Base-by-base conservation (phyloP, 1,284 basidiomycete species). In the Dichomitus squalens region DNA sequence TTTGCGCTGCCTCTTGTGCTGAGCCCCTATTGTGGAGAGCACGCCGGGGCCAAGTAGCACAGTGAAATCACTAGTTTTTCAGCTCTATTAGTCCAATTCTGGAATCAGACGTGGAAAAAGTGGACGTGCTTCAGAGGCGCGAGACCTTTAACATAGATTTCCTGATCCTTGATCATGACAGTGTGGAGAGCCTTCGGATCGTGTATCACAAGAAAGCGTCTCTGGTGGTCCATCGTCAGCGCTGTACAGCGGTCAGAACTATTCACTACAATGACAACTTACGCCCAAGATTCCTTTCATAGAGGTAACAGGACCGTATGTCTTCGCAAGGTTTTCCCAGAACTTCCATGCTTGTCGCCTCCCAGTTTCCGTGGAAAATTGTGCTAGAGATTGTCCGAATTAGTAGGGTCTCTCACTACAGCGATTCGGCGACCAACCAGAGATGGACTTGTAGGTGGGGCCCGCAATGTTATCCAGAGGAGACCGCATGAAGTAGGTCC, bases 211-310 rank as follows among this genome's bases (percentile, higher is more conserved):
- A 58, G 47, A 8, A 29, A 18, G 11, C 50, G 35, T 18, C 49
- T 40, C 57, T 58, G 43, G 8, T 4, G 23, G 23, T 7, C n/a
- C 5, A 20, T 4, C 27, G n/a, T 44, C 0, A 46, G 25, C 12
- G 4, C 25, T 27, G 9, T 11, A 11, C 12, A 39, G 20, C 5
- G 4, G 8, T n/a, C 12, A 51, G 6, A 8, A 14, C n/a, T 21
- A 18, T 2, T n/a, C 38, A n/a, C 18, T 5, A n/a, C 16, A 27
- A 27, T 16, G 9, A 27, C 23, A 23, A 49, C 12, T 8, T 18
- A 49, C 47, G n/a, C 66, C 67, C 6, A 68, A 61, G 11, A 67
- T 34, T 4, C 60, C 59, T 18, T 63, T 49, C 8, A 69, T 38
- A 21, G 54, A 61, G 14, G 55, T 49, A 12, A 60, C 60, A 5